Base-by-base conservation (phyloP, 2,329 filamentous ascomycete species). In the Didymella segeticola region DNA sequence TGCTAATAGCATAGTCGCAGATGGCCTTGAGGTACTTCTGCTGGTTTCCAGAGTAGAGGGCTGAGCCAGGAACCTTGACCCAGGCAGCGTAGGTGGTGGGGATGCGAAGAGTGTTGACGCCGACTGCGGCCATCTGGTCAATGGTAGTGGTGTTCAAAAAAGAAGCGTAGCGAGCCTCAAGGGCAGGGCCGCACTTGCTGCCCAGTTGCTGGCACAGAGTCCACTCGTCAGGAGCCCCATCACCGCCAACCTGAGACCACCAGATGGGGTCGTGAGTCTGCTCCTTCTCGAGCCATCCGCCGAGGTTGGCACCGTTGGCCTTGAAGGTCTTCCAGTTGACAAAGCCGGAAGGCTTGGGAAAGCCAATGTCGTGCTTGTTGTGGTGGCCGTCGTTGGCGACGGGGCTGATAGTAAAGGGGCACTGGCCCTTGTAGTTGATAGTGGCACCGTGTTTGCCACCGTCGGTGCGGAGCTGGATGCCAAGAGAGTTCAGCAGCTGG, bases 21-120 rank as follows among this genome's bases (percentile, higher is more conserved):
- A 75, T 73, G 2, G 34, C 58, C 30, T 55, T 56, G 14, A 75
- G 61, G 46, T 63, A 61, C 20, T 56, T 33, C 14, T 57, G 46
- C 56, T 75, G 72, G 29, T 68, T 68, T 31, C 72, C 72, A 29
- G 42, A 47, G 59, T 76, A 73, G 27, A 74, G 56, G 22, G 69
- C 47, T 2, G 61, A 66, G 9, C 72, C 72, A 10, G 71, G 70
- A 14, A 73, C 63, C 17, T 68, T 60, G 38, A 75, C 54, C 71
- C 71, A 76, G 0, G 69, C 69, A 5, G 72, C 67, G 42, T 75
- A 75, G 3, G 68, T 69, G 1, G 68, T 73, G 4, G 73, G 72
- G 22, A 76, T 74, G 12, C 71, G 64, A 19, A 75, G 63, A 3
- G 64, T 63, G 48, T 69, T 73, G 42, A 76, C 61, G 20, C 68